phyloP scores from a whole-genome alignment of 2,329 filamentous ascomycete genomes.

The Neurospora crassa region DNA sequence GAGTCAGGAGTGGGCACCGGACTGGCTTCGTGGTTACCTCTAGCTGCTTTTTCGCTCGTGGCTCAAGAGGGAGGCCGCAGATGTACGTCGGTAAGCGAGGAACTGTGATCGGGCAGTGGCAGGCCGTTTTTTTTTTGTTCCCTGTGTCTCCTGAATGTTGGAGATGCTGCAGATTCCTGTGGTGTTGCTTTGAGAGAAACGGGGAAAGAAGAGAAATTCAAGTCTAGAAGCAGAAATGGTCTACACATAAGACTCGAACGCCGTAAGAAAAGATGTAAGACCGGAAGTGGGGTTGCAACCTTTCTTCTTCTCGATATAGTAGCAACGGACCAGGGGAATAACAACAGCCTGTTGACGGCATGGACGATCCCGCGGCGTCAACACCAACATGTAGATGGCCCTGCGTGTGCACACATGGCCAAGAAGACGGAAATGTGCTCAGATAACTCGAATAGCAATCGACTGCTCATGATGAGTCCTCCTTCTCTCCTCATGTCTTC shows the following conservation, averaged over 20 bases:
- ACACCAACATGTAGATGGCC: not conserved
- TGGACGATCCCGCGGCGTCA: not conserved
- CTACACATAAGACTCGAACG: not conserved
- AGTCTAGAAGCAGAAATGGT: not conserved
- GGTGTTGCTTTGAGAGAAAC: not conserved
- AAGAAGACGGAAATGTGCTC: not conserved
- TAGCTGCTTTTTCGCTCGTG: slow-evolving; percentile 9
- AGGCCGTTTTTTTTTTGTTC: not conserved
- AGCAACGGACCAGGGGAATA: not conserved
- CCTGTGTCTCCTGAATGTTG: not conserved
- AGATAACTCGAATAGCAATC: not conserved
- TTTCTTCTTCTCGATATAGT: not conserved
- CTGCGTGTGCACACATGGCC: not conserved
- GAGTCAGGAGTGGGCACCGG: slow-evolving; percentile 26
- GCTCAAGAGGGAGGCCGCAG: slow-evolving; percentile 15
- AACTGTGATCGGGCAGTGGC: not conserved
- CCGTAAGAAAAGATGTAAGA: not conserved
- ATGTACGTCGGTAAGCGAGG: slow-evolving; percentile 6
- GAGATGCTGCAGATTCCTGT: not conserved
- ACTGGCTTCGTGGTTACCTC: slow-evolving; percentile 9
- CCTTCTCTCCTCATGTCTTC: not conserved
- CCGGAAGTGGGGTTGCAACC: not conserved
- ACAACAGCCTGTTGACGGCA: not conserved
- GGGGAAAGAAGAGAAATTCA: not conserved
- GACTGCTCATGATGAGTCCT: not conserved